Evolutionary conservation across 2,329 filamentous ascomycete species (phyloP).

Genomic region (Fusarium sp.): DNA sequence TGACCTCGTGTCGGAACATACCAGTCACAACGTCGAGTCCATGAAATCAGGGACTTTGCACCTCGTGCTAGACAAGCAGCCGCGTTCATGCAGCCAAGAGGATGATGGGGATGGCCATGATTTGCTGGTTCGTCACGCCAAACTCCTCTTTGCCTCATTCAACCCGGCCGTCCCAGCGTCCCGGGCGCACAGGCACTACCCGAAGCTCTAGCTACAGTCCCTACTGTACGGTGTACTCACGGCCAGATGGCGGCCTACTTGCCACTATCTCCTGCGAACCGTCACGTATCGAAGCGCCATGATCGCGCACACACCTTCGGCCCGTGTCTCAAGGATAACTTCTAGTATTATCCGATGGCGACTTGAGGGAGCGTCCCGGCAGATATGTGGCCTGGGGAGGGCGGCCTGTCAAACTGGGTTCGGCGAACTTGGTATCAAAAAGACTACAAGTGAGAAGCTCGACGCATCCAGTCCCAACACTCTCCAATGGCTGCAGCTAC

Average conservation of each 20-base stretch:
- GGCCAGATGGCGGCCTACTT: constrained; percentile 7
- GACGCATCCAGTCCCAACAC: background rate
- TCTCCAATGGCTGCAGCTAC: background rate
- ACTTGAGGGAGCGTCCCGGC: background rate
- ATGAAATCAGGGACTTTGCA: background rate
- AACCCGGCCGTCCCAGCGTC: constrained; percentile 12
- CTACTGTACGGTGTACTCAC: constrained; percentile 5
- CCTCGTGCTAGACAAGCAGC: constrained; percentile 10
- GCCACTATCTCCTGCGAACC: constrained; percentile 7
- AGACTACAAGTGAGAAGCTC: background rate
- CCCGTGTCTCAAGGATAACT: constrained; percentile 23
- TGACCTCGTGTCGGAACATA: background rate
- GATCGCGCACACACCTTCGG: constrained; percentile 15
- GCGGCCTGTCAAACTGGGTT: background rate
- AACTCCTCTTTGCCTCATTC: background rate
- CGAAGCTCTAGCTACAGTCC: constrained; percentile 2
- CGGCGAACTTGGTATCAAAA: background rate
- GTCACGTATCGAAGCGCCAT: constrained; percentile 6
- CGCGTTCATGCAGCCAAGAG: constrained; percentile 10
- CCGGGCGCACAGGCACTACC: constrained; percentile 25
- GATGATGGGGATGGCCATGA: background rate
- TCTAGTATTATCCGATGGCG: constrained; percentile 6
- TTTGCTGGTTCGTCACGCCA: background rate
- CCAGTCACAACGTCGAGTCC: background rate
- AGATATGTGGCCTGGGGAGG: background rate